Conservation (phyloP, 305 asterid genomes). For the Ilex paraguariensis region DNA sequence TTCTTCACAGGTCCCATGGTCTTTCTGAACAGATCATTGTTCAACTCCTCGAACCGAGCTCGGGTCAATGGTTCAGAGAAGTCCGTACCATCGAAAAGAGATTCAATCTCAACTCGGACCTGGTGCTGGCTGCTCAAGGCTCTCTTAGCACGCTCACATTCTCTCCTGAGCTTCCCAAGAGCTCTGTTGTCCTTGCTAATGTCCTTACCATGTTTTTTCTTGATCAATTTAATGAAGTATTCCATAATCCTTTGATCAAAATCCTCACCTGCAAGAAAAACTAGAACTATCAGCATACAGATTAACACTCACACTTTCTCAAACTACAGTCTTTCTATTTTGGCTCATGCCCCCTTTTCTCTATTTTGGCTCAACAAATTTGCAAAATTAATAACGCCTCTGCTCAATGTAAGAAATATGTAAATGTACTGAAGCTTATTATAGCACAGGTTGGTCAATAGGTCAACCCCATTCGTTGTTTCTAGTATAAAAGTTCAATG, state of each 20-base stretch:
- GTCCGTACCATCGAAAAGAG: constrained; percentile 40
- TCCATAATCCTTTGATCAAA: constrained; percentile 53
- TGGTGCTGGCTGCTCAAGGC: constrained; percentile 56
- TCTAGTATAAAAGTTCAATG: no score
- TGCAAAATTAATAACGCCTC: no score
- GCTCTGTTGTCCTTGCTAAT: constrained; percentile 57
- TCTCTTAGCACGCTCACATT: constrained; percentile 47
- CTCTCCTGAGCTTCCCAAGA: constrained; percentile 53
- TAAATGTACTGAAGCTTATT: no score
- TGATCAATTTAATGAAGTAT: constrained; percentile 43
- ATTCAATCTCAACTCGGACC: constrained; percentile 48
- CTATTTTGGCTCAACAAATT: no score
- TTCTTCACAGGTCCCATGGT: constrained; percentile 56
- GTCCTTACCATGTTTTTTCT: constrained; percentile 53
- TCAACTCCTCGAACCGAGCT: constrained; percentile 50
- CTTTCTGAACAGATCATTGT: constrained; percentile 46
- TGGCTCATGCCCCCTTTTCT: background rate
- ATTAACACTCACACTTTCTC: background rate
- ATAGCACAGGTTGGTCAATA: no score
- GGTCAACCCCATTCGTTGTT: no score
- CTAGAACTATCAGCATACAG: background rate
- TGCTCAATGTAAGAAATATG: no score
- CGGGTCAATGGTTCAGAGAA: constrained; percentile 51
- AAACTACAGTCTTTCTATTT: background rate
- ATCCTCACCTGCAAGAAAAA: constrained; percentile 41